Percentiles rank a stretch among this genome's conserved stretches.
Evolutionary conservation across 2,329 filamentous ascomycete genomes (phyloP).

Genomic region (Pseudocercospora eumusae): DNA sequence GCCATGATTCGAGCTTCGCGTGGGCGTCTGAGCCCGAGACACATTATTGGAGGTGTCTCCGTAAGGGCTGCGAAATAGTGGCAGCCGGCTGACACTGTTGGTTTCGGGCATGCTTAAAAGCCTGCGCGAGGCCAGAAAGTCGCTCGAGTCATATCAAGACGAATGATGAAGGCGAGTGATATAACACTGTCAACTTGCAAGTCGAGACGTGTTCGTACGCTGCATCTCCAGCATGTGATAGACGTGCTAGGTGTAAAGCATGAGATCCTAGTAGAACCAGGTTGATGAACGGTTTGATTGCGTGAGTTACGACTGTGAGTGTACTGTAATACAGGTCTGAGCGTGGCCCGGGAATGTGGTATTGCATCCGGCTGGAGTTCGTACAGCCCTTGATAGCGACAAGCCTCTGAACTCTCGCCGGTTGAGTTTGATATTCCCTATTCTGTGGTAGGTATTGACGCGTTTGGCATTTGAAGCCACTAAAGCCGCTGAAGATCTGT

Average conservation of each 20-base stretch:
- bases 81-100: conserved; percentile 8
- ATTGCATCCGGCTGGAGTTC: background rate
- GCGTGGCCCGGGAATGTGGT: conserved; percentile 3
- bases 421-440: background rate
- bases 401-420: background rate
- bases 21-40: conserved; percentile 2
- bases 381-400: conserved; percentile 1
- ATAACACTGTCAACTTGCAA: background rate
- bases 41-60: background rate
- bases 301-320: too few species aligned
- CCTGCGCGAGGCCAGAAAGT: background rate
- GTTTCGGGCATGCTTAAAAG: background rate
- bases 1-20: background rate
- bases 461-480: background rate
- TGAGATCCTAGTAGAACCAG: conserved; percentile 5
- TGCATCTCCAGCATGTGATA: background rate
- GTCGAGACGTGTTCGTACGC: background rate
- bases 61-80: conserved; percentile 7
- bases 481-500: background rate
- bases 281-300: conserved; percentile 9
- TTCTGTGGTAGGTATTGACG: conserved; percentile 1
- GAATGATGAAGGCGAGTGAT: background rate
- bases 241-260: background rate
- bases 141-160: background rate
- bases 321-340: background rate